Conservation (phyloP, 2,329 filamentous ascomycete genomes). For the Aspergillus pseudotamarii region DNA sequence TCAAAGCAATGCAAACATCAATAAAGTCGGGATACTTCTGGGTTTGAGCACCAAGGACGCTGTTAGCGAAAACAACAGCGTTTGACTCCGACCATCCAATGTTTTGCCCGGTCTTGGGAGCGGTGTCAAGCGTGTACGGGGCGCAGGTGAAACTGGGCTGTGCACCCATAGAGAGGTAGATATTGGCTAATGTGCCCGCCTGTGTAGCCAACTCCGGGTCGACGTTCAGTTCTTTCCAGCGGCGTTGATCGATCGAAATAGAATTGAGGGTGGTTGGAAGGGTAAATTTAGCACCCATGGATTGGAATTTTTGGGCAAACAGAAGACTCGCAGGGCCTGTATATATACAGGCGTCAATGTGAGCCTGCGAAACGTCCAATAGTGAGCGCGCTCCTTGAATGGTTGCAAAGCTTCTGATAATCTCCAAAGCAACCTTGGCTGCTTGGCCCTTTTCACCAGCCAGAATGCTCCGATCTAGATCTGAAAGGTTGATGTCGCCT, state of each 20-base stretch:
- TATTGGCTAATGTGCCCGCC: conserved; percentile 38
- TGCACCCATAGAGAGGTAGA: conserved; percentile 47
- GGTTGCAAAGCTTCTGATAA: conserved; percentile 42
- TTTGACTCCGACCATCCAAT: conserved; percentile 52
- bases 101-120: conserved; percentile 42
- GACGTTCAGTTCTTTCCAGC: conserved; percentile 44
- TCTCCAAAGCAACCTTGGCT: conserved; percentile 39
- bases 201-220: conserved; percentile 32
- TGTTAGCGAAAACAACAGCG: conserved; percentile 52
- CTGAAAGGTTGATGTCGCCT: conserved; percentile 21
- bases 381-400: conserved; percentile 38
- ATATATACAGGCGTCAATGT: conserved; percentile 50
- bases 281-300: conserved; percentile 38
- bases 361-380: conserved; percentile 44
- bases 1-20: conserved; percentile 49
- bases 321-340: conserved; percentile 42
- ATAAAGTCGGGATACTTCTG: conserved; percentile 52
- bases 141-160: conserved; percentile 49
- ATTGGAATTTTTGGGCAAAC: conserved; percentile 41
- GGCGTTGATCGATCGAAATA: conserved; percentile 47
- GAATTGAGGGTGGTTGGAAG: conserved; percentile 49
- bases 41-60: conserved; percentile 48
- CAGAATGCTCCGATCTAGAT: conserved; percentile 29
- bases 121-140: conserved; percentile 44
- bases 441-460: conserved; percentile 38